phyloP scores from a whole-genome alignment of 257 asterid species.

The Cinchona pubescens region DNA sequence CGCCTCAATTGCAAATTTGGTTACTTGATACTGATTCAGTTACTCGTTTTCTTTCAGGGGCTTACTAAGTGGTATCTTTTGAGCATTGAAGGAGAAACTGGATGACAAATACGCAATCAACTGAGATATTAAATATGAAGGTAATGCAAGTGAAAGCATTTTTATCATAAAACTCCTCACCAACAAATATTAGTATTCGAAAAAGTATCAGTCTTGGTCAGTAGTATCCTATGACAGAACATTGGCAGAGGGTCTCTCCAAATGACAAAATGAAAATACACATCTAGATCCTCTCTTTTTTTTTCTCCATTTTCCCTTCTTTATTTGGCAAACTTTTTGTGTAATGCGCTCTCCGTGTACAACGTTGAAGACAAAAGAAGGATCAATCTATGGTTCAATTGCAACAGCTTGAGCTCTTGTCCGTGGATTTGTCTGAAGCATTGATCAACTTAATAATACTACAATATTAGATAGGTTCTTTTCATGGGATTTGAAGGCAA shows the following conservation, averaged over 20 bases:
- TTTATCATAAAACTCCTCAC: background rate
- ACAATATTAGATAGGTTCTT: too few species aligned
- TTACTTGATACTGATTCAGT: conserved; percentile 16
- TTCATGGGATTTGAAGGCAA: too few species aligned
- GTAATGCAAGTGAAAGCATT: background rate
- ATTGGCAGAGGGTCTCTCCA: background rate
- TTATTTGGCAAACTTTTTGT: too few species aligned
- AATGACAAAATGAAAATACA: background rate
- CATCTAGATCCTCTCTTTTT: too few species aligned
- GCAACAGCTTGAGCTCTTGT: too few species aligned
- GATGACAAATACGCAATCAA: background rate
- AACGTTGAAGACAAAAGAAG: too few species aligned
- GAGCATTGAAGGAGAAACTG: conserved; percentile 17
- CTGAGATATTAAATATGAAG: background rate
- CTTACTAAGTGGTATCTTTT: conserved; percentile 60
- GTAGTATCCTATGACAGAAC: background rate
- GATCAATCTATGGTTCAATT: too few species aligned
- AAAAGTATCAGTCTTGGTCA: background rate
- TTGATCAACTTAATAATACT: too few species aligned
- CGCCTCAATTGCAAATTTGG: conserved; percentile 3
- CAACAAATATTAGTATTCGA: background rate
- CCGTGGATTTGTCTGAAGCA: too few species aligned
- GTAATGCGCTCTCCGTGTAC: too few species aligned
- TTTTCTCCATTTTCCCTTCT: too few species aligned
- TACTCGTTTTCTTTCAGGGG: conserved; percentile 46